phyloP scores from a whole-genome alignment of 129 eudicot genomes.

The Deinandra increscens region DNA sequence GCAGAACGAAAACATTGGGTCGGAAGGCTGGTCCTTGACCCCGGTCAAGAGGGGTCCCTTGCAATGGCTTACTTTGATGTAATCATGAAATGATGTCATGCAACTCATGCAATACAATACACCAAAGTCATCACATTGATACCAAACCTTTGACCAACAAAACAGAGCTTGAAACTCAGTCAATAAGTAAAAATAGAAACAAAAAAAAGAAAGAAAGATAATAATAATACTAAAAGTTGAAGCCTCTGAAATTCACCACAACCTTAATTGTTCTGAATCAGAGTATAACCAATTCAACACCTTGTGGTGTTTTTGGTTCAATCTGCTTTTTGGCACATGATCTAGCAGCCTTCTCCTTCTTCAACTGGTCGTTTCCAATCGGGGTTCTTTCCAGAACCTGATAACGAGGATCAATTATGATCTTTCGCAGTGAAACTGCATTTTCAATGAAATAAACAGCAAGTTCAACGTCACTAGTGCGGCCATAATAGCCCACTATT shows the following conservation, averaged over 20 bases:
- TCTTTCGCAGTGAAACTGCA: conserved; percentile 44
- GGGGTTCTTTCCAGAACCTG: conserved; percentile 50
- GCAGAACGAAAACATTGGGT: too few species aligned
- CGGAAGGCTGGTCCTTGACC: too few species aligned
- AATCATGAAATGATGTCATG: too few species aligned
- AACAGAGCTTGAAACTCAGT: too few species aligned
- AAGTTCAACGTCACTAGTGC: conserved; percentile 55
- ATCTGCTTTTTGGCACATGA: conserved; percentile 49
- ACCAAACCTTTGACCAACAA: too few species aligned
- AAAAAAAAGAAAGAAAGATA: too few species aligned
- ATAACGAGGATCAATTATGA: conserved; percentile 56
- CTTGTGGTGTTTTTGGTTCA: conserved; percentile 40
- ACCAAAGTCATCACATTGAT: too few species aligned
- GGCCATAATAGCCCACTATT: conserved; percentile 56
- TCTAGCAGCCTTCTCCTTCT: conserved; percentile 57
- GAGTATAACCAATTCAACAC: conserved; percentile 50
- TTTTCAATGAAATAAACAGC: conserved; percentile 49
- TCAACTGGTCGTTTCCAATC: conserved; percentile 26
- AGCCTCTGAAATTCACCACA: conserved; percentile 11
- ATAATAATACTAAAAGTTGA: background rate
- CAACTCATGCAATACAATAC: too few species aligned
- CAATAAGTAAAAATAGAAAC: too few species aligned
- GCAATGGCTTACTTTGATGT: too few species aligned
- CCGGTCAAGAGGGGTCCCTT: too few species aligned
- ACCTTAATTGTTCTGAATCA: conserved; percentile 15